Evolutionary conservation across 192 early-diverging fungal species (phyloP), one percentile per base, ranked within the genome.

Genomic region (Podila clonocystis): DNA sequence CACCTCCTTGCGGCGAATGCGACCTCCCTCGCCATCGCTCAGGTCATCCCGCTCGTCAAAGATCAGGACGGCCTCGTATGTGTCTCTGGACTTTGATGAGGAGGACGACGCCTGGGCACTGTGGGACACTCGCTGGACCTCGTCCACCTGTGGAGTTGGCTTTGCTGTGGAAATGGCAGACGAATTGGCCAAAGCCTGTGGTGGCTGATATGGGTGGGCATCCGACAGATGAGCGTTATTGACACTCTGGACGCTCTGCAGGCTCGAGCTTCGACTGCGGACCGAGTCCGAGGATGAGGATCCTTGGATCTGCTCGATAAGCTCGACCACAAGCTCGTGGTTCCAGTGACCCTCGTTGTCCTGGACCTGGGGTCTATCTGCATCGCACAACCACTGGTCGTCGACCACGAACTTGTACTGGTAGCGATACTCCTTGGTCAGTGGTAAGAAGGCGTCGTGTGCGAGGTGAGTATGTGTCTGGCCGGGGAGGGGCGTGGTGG

Each of bases 311-410:
- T 80, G 77, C 57, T 80, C 77, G 31, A 80, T 31, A 11, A 80
- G 67, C 55, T 77, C 30, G 66, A 89, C 74, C 65, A 82, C 58
- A 63, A 87, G 77, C 86, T 90, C 77, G 72, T 87, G 70, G 88
- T 91, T 83, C 84, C 85, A 67, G 74, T 90, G 50, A 69, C 91
- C 66, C 82, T 89, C 70, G 72, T 79, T 9, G 50, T 92, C 86
- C 74, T 86, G 74, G 68, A 90, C 83, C 22, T 65, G 62, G 11
- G 20, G 57, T 22, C 41, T 55, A 33, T 72, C 13, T 1, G 48
- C 59, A 28, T 83, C 82, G 31, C 70, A 69, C 31, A 49, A 63
- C 82, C 82, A 83, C 24, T 75, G 63, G 45, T 70, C 75, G 28
- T 83, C 82, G 45, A 83, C 77, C 28, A 83, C 65, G 57, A 83